Evolutionary conservation across 1,284 basidiomycete species (phyloP).

Genomic region (Tilletia walkeri): DNA sequence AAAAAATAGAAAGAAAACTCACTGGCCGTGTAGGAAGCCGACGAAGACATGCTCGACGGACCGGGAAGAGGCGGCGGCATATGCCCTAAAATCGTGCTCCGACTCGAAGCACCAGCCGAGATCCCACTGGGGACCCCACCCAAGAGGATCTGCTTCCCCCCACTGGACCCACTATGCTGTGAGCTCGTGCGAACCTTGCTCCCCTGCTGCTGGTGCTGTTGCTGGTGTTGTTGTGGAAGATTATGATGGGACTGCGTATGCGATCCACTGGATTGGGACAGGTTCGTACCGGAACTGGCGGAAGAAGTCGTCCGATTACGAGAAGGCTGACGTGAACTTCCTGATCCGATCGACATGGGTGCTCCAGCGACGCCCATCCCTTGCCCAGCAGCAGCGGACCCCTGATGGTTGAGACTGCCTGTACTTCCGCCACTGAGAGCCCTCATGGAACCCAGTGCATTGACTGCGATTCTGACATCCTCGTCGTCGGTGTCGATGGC

Average conservation of each 20-base stretch:
- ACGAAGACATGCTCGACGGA: not conserved
- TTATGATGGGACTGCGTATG: not conserved
- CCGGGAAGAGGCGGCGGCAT: conserved; percentile 3
- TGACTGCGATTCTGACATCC: conserved; percentile 11
- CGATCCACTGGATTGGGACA: not conserved
- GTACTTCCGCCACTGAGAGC: conserved; percentile 5
- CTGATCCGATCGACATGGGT: not conserved
- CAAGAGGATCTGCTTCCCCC: conserved; percentile 10
- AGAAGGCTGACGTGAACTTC: not conserved
- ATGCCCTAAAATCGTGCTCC: not conserved
- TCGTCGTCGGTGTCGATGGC: conserved; percentile 17
- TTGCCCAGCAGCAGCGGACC: no score
- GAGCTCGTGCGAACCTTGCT: not conserved
- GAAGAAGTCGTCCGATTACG: not conserved
- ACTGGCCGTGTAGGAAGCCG: conserved; percentile 1
- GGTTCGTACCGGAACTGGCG: not conserved
- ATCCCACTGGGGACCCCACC: conserved; percentile 2
- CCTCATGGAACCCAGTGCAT: conserved; percentile 10
- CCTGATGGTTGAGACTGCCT: conserved; percentile 1
- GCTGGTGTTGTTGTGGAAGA: no score
- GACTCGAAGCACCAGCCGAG: conserved; percentile 11
- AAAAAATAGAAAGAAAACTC: not conserved
- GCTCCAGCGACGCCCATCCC: no score
- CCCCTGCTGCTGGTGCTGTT: no score
- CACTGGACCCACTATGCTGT: conserved; percentile 14